Evolutionary conservation across 441 rosid species (phyloP).

Genomic region (Gossypium gossypioides): DNA sequence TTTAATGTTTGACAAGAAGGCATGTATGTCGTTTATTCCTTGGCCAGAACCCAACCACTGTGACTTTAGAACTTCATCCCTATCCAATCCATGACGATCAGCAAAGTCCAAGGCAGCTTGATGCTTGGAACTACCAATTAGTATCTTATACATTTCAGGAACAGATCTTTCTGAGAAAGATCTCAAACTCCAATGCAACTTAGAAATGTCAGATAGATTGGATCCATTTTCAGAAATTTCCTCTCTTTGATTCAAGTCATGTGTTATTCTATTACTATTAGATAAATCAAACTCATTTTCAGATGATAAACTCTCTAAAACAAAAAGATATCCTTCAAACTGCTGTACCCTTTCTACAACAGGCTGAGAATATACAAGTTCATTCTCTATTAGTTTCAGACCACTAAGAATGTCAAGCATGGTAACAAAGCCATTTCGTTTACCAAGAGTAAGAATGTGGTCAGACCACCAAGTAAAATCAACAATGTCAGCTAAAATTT

Average conservation of each 20-base stretch:
- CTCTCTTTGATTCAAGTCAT: constrained; percentile 14
- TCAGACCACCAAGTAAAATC: constrained; percentile 98
- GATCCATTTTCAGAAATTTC: constrained; percentile 27
- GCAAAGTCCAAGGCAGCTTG: constrained; percentile 77
- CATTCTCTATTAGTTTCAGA: constrained; percentile 46
- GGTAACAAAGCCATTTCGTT: constrained; percentile 40
- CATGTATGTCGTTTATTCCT: constrained; percentile 49
- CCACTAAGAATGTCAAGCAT: constrained; percentile 52
- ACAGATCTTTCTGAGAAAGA: constrained; percentile 73
- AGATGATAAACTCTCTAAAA: constrained; percentile 47
- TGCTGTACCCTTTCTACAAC: constrained; percentile 50
- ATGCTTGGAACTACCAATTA: constrained; percentile 52
- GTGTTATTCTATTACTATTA: constrained; percentile 27
- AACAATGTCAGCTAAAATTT: constrained; percentile 34
- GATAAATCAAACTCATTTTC: constrained; percentile 28
- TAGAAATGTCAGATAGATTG: constrained; percentile 32
- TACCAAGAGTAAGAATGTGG: constrained; percentile 52
- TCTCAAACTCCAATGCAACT: constrained; percentile 55
- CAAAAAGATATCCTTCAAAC: constrained; percentile 51
- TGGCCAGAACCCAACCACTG: constrained; percentile 72
- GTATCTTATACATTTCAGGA: constrained; percentile 66
- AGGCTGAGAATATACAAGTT: constrained; percentile 46
- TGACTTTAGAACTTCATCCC: constrained; percentile 71
- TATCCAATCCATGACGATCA: constrained; percentile 62
- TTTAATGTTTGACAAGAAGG: constrained; percentile 52